Conservation (phyloP, 129 eudicot genomes). For the Escallonia rubra region DNA sequence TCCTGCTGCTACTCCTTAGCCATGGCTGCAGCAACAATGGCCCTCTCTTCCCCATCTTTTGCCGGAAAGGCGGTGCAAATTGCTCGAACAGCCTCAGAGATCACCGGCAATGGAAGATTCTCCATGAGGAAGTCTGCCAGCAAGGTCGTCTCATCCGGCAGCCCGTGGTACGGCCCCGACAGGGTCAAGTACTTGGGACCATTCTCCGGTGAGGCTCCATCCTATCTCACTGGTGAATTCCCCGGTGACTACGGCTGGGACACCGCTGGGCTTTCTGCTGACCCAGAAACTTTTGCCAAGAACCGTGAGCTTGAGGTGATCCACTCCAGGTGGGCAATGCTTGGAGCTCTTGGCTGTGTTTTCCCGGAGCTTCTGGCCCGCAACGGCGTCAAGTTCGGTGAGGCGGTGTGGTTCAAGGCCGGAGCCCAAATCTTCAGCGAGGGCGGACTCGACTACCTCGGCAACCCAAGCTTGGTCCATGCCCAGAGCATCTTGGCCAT, state of each 20-base stretch:
- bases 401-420: slow-evolving; percentile 78
- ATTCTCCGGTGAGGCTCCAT: slow-evolving; percentile 73
- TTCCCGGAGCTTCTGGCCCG: slow-evolving; percentile 78
- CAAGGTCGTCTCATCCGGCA: slow-evolving; percentile 40
- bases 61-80: slow-evolving; percentile 47
- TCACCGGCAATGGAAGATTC: slow-evolving; percentile 37
- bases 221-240: slow-evolving; percentile 72
- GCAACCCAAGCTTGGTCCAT: slow-evolving; percentile 65
- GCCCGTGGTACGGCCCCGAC: slow-evolving; percentile 72
- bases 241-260: slow-evolving; percentile 81
- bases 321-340: slow-evolving; percentile 42
- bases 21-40: slow-evolving; percentile 65
- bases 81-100: slow-evolving; percentile 32
- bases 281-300: slow-evolving; percentile 73
- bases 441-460: slow-evolving; percentile 76
- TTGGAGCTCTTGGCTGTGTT: slow-evolving; percentile 67
- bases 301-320: slow-evolving; percentile 66
- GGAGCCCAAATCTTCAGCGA: slow-evolving; percentile 71
- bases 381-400: slow-evolving; percentile 71
- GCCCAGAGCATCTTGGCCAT: slow-evolving; percentile 78
- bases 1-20: slow-evolving; percentile 9
- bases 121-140: slow-evolving; percentile 56
- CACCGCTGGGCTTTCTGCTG: slow-evolving; percentile 69
- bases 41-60: slow-evolving; percentile 56
- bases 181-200: slow-evolving; percentile 78